phyloP scores from a whole-genome alignment of 1,139 yeast genomes.

The Saccharomyces hybrid region DNA sequence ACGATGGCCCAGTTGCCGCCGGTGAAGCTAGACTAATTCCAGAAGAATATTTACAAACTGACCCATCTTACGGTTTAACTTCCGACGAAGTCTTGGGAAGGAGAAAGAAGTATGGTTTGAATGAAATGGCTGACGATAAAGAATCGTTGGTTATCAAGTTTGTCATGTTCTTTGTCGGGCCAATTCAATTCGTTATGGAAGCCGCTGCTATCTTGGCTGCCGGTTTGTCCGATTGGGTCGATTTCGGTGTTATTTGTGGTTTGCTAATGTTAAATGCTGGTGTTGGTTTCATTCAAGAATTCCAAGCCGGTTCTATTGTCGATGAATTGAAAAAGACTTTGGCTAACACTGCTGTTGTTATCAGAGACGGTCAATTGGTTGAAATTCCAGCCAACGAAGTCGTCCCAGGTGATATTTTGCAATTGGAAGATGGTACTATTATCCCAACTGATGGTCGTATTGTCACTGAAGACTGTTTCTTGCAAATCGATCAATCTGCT shows the following conservation, averaged over 20 bases:
- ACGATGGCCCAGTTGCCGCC: constrained; percentile 33
- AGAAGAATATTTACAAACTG: constrained; percentile 80
- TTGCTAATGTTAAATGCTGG: constrained; percentile 76
- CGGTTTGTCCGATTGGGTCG: constrained; percentile 97
- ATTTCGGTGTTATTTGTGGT: constrained; percentile 93
- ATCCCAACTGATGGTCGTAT: constrained; percentile 93
- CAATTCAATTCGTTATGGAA: constrained; percentile 97
- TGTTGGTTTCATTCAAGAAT: constrained; percentile 95
- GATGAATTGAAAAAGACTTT: constrained; percentile 87
- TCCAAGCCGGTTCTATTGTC: constrained; percentile 92
- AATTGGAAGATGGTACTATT: constrained; percentile 88
- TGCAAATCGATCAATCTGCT: constrained; percentile 94
- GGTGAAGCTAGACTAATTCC: constrained; percentile 58
- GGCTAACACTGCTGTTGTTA: constrained; percentile 78
- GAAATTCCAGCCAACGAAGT: constrained; percentile 73
- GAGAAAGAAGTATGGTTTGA: constrained; percentile 86
- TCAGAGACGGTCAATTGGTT: constrained; percentile 69
- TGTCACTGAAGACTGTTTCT: constrained; percentile 75
- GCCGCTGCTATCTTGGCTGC: constrained; percentile 96
- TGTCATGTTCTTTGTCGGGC: constrained; percentile 88
- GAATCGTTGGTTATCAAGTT: constrained; percentile 79
- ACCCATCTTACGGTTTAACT: constrained; percentile 69
- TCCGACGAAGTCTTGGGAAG: constrained; percentile 74
- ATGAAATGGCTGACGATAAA: constrained; percentile 89
- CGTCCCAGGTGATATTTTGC: constrained; percentile 86